Base-by-base conservation (phyloP, 768 basidiomycete species). In the Boletus reticuloceps region DNA sequence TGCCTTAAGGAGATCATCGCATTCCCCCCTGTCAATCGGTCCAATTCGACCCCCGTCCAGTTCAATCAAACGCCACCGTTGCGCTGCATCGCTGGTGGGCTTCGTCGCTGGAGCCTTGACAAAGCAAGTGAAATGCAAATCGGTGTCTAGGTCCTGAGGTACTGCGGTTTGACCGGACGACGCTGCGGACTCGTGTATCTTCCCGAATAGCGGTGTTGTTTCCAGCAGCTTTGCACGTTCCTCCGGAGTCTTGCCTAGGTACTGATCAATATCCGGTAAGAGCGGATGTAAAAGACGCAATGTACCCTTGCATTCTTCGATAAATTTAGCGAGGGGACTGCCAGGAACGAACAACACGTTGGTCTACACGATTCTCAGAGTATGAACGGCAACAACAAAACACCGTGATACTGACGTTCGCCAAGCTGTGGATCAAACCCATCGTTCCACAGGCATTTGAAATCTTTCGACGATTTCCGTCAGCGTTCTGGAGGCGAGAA, bases 51-150 rank as follows among this genome's bases (percentile, higher is more conserved):
- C 73, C 1, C 94, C 94, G 71, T 97, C 94, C 45, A 98, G 74
- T 69, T 97, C 95, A 43, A 96, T 74, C 8, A 97, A 69, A 44
- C 88, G 78, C 71, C 58, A 65, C 64, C 36, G 64, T 61, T 57
- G 70, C 58, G 11, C 64, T 60, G 32, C 16, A 54, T 19, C 68
- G 51, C 41, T 58, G 51, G 31, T 45, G 13, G 20, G 52, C 2
- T 70, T 68, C 2, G 74, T 67, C 32, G 72, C 75, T 2, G 85
- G 83, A 0, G 89, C 89, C 54, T 79, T 78, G 34, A 97, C 82
- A 63, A 97, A 98, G 63, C 87, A 86, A 1, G 89, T 90, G 60
- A 95, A 98, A 71, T 97, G 95, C 9, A 92, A 75, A 62, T 90
- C 79, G 1, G 88, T 89, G 38, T 91, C 77, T 10, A 85, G 75